A percentile compares a stretch with the other conserved stretches of the same genome.
Evolutionary conservation across 768 basidiomycete genomes (phyloP).

Genomic region (Tricholoma matsutake): DNA sequence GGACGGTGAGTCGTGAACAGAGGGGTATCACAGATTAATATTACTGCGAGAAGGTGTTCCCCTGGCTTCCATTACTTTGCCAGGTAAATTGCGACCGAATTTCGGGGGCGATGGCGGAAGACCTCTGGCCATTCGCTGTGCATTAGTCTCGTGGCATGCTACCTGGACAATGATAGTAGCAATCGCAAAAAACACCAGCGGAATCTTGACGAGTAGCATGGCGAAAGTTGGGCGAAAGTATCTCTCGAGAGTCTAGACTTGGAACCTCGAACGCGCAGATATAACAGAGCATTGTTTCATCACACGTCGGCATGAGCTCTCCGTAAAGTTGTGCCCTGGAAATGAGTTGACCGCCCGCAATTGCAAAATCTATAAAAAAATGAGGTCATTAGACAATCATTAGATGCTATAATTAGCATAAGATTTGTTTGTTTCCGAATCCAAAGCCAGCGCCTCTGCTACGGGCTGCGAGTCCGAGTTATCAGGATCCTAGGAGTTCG

Average conservation of each 20-base stretch:
- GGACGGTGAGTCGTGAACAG: not conserved
- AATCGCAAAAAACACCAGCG: not conserved
- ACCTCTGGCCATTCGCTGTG: constrained; percentile 42
- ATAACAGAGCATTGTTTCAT: constrained; percentile 1
- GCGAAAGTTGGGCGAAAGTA: not conserved
- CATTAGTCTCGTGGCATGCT: constrained; percentile 32
- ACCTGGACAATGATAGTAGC: not conserved
- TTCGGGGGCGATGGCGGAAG: constrained; percentile 37
- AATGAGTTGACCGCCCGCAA: not conserved
- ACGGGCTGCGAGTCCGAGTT: too few species aligned
- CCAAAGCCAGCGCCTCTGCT: too few species aligned
- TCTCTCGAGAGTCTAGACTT: not conserved
- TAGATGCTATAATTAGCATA: not conserved
- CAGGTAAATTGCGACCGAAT: constrained; percentile 31
- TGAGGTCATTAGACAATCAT: not conserved
- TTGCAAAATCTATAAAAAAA: not conserved
- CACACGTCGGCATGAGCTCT: constrained; percentile 3
- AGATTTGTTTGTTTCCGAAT: not conserved
- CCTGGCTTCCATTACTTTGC: constrained; percentile 12
- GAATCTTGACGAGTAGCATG: not conserved
- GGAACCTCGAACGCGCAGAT: not conserved
- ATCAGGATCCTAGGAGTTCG: too few species aligned
- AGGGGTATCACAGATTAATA: not conserved
- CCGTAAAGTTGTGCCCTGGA: constrained; percentile 4
- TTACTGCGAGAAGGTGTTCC: constrained; percentile 16